These are phyloP conservation scores for Aquilaria yunnanensis DNA, from an alignment of 345 rosid species.

Conservation along the genomic window DNA sequence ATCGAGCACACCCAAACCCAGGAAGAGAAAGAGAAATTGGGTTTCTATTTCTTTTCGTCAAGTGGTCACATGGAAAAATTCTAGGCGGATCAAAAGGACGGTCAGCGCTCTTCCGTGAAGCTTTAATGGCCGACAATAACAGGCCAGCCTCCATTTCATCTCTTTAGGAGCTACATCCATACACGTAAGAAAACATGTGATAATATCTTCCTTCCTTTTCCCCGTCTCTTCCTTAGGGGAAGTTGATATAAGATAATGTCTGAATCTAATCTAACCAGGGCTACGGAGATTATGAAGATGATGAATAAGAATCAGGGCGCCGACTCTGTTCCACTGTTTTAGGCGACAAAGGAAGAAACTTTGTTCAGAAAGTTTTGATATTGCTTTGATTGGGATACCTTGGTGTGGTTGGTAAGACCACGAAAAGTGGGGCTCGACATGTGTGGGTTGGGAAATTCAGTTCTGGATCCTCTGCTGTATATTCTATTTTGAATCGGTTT, in stretches of 20 bases:
- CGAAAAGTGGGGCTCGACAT: too few relatives aligned
- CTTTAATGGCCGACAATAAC: conserved; percentile 36
- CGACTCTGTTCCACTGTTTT: not conserved
- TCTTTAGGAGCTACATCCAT: not conserved
- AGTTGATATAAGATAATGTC: too few relatives aligned
- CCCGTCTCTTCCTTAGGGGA: not conserved
- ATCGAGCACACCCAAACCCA: not conserved
- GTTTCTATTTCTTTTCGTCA: not conserved
- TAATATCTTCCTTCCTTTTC: too few relatives aligned
- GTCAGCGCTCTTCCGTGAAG: conserved; percentile 23
- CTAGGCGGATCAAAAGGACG: conserved; percentile 4
- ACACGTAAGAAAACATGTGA: not conserved
- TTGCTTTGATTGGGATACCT: not conserved
- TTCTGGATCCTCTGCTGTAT: too few relatives aligned
- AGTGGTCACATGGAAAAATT: too few relatives aligned
- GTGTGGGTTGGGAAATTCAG: too few relatives aligned
- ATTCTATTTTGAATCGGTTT: too few relatives aligned
- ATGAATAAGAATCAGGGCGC: too few relatives aligned
- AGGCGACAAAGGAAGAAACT: not conserved
- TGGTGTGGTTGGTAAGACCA: conserved; percentile 1
- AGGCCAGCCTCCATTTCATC: conserved; percentile 26
- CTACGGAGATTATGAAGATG: too few relatives aligned
- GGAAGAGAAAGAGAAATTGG: conserved; percentile 1
- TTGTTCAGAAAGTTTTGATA: not conserved
- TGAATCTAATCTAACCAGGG: too few relatives aligned